Base-by-base conservation (phyloP, 257 asterid genomes). In the Prunella vulgaris region DNA sequence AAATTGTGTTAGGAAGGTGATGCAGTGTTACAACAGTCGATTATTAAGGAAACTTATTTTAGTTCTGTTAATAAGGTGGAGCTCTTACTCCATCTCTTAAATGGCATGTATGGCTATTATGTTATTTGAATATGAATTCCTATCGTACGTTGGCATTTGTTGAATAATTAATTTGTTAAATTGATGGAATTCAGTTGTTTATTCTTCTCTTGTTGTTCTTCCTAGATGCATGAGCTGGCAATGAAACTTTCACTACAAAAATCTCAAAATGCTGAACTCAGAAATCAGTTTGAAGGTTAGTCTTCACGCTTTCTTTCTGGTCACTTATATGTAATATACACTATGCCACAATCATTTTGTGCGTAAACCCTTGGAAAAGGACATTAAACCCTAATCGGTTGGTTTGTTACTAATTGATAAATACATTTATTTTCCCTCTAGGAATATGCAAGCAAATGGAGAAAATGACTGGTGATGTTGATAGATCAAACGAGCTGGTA, bases 401-500 rank as follows among this genome's bases (percentile, higher is more conserved):
- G 22, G 9, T 48, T 51, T 20, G 25, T 51, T 51, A 51, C 58
- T 46, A 4, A 21, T 7, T 48, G 56, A 48, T n/a, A 51, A 1
- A 7, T 51, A 51, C 58, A 17, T 51, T 0, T 18, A 51, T 20
- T 17, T 51, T 18, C 64, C 66, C 56, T 82, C 84, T 87, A 93
- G 99, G 95, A 51, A 61, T 94, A 24, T 89, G 83, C 83, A 88
- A 84, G 80, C 95, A 87, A 72, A 82, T 91, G 86, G 97, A 89
- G 66, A 88, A 80, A 52, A 80, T 87, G 79, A 83, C 90, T 0
- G 83, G 84, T 20, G 93, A 87, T 69, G 91, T 84, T 30, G 97
- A 94, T 64, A 81, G 90, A 84, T 94, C 99, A 44, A 94, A 94
- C 28, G 97, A 94, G 79, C 78, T 88, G 99, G 96, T 93, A 81